phyloP scores from a whole-genome alignment of 306 rosid species.

The Cyamopsis tetragonoloba region DNA sequence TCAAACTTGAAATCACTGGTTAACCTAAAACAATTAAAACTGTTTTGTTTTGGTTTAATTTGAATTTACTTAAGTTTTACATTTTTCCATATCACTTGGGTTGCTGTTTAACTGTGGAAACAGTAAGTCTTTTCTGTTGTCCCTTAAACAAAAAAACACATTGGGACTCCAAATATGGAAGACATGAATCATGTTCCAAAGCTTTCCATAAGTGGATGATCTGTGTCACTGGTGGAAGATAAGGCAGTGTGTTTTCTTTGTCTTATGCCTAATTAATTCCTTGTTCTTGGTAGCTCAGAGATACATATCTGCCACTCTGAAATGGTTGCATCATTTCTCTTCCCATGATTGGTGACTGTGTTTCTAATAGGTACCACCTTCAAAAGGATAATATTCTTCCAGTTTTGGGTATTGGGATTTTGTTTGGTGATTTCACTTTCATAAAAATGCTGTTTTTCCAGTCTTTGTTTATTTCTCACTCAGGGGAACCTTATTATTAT shows the following conservation, averaged over 20 bases:
- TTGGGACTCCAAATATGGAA: conserved; percentile 34
- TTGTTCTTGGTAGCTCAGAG: conserved; percentile 20
- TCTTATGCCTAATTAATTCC: conserved; percentile 8
- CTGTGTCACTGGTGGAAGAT: conserved; percentile 35
- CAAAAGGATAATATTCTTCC: conserved; percentile 24
- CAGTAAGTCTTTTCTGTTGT: background rate
- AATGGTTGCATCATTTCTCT: conserved; percentile 27
- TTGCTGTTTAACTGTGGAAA: background rate
- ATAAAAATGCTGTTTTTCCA: conserved; percentile 1
- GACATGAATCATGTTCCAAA: conserved; percentile 23
- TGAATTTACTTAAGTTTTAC: background rate
- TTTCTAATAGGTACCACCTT: conserved; percentile 7
- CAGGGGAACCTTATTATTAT: background rate
- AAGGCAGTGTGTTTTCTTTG: conserved; percentile 29
- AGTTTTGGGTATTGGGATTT: conserved; percentile 1
- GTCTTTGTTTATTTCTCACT: background rate
- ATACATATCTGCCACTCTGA: conserved; percentile 22
- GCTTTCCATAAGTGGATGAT: conserved; percentile 21
- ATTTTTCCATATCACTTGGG: background rate
- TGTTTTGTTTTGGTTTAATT: background rate
- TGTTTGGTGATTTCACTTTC: background rate
- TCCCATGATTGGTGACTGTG: conserved; percentile 36
- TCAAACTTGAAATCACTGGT: too few relatives aligned
- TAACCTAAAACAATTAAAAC: too few relatives aligned
- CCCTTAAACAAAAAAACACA: conserved; percentile 16